Percentiles rank a stretch among this genome's conserved stretches.
phyloP scores from a whole-genome alignment of 169 alveolate genomes.

The Cardiosporidium cionae region DNA sequence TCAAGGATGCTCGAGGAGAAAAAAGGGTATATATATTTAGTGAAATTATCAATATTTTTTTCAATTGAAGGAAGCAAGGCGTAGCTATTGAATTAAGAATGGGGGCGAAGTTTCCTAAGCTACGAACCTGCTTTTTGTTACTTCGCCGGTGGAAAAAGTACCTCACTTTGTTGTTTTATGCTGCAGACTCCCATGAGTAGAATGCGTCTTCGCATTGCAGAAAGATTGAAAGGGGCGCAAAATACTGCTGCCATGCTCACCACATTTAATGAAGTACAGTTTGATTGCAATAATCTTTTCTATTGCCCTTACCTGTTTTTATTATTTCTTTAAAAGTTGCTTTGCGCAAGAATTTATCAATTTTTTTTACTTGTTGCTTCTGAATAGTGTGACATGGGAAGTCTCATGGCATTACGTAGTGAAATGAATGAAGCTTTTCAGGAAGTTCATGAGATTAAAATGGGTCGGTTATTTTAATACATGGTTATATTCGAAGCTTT shows the following conservation, averaged over 20 bases:
- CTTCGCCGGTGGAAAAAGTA: too few relatives aligned
- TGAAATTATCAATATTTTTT: too few relatives aligned
- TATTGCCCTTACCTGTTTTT: not conserved
- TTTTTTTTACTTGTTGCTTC: not conserved
- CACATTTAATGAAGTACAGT: slow-evolving; percentile 72
- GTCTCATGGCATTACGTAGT: slow-evolving; percentile 54
- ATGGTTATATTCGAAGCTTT: not conserved
- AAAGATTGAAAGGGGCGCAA: slow-evolving; percentile 83
- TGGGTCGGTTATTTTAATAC: slow-evolving; percentile 14
- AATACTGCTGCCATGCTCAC: slow-evolving; percentile 82
- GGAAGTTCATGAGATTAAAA: slow-evolving; percentile 44
- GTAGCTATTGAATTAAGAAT: too few relatives aligned
- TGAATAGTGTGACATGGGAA: slow-evolving; percentile 66
- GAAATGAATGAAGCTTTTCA: slow-evolving; percentile 55
- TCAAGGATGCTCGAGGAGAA: too few relatives aligned
- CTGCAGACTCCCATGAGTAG: slow-evolving; percentile 76
- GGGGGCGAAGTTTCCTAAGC: too few relatives aligned
- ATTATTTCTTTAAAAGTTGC: not conserved
- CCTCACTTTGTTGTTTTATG: not conserved
- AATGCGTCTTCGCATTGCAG: slow-evolving; percentile 80
- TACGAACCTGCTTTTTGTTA: too few relatives aligned
- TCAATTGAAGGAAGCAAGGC: too few relatives aligned
- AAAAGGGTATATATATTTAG: too few relatives aligned
- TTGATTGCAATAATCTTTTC: not conserved
- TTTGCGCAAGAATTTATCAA: not conserved